phyloP scores from a whole-genome alignment of 108 stramenopile genomes.

The Discostella stelligeroides region DNA sequence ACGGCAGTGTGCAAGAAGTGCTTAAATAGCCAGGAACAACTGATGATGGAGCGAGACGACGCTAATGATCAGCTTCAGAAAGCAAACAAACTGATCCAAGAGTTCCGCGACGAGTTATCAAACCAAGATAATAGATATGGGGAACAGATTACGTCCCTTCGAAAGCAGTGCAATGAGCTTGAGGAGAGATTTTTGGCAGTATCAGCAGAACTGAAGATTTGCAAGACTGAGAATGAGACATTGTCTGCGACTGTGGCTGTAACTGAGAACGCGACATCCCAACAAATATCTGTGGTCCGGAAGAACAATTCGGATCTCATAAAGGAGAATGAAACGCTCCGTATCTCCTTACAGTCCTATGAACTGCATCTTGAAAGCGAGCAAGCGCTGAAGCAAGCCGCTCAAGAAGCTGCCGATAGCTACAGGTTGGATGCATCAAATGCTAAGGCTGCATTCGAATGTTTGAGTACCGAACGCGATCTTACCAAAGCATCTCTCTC shows the following conservation, averaged over 20 bases:
- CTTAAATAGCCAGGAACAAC: conserved; percentile 11
- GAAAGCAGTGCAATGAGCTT: conserved; percentile 16
- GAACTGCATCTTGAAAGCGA: conserved; percentile 29
- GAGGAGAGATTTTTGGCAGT: conserved; percentile 17
- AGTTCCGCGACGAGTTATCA: conserved; percentile 23
- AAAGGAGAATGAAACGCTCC: conserved; percentile 37
- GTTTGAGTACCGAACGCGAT: conserved; percentile 25
- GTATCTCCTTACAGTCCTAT: conserved; percentile 27
- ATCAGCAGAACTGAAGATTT: conserved; percentile 10
- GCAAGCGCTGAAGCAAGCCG: conserved; percentile 19
- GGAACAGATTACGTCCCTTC: conserved; percentile 15
- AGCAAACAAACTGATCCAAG: conserved; percentile 17
- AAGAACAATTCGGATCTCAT: conserved; percentile 34
- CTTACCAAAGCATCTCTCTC: conserved; percentile 15
- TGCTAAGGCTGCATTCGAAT: conserved; percentile 42
- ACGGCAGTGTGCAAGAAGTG: too few relatives aligned
- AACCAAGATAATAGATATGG: conserved; percentile 22
- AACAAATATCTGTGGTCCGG: conserved; percentile 26
- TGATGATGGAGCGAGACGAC: conserved; percentile 30
- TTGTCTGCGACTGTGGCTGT: not conserved
- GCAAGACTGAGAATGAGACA: conserved; percentile 8
- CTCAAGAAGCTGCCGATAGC: conserved; percentile 17
- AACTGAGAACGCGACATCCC: conserved; percentile 16
- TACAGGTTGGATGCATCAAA: conserved; percentile 25
- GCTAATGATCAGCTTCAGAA: conserved; percentile 19